Evolutionary conservation across 2,329 filamentous ascomycete genomes (phyloP), one percentile per base, ranked within the genome.

Genomic region (Setomelanomma holmii): DNA sequence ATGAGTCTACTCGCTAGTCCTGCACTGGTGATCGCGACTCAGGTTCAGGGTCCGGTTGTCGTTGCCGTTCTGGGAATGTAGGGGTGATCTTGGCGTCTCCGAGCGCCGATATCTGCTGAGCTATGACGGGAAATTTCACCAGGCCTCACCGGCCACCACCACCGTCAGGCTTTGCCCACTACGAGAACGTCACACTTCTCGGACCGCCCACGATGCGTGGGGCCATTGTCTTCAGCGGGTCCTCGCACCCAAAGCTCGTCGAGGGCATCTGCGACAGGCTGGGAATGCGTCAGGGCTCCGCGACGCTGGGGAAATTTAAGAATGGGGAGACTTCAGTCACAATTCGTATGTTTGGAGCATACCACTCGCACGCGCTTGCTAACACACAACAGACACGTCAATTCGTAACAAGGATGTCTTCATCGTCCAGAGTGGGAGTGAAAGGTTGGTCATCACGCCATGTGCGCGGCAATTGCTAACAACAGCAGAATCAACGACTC

Each of bases 391-490:
- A 81, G 79, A 80, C 68, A 80, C 79, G 44, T 89, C 86, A 21
- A 92, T 99, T 61, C 90, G 95, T 65, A 96, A 99, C 74, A 96
- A 98, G 77, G 93, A 99, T 84, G 93, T 99, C 68, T 99, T 98
- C 76, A 93, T 99, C 73, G 89, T 99, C 55, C 95, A 99, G 81
- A 98, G 93, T 58, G 95, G 95, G 61, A 97, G 95, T 78, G 84
- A 87, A 72, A 91, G 89, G 80, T 81, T 72, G 43, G 77, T 65
- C 44, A 24, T 30, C 46, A 34, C 17, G 43, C 47, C 30, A n/a
- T 42, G 39, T 41, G 27, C 43, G 34, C 44, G 39, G 43, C 58
- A 56, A 55, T 55, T 47, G 53, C 62, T 69, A 66, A 67, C 58
- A 63, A 49, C 51, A 21, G 20, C 71, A 80, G 78, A 79, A 96